phyloP scores from a whole-genome alignment of 352 stramenopile genomes.

The Phytophthora crassamura region DNA sequence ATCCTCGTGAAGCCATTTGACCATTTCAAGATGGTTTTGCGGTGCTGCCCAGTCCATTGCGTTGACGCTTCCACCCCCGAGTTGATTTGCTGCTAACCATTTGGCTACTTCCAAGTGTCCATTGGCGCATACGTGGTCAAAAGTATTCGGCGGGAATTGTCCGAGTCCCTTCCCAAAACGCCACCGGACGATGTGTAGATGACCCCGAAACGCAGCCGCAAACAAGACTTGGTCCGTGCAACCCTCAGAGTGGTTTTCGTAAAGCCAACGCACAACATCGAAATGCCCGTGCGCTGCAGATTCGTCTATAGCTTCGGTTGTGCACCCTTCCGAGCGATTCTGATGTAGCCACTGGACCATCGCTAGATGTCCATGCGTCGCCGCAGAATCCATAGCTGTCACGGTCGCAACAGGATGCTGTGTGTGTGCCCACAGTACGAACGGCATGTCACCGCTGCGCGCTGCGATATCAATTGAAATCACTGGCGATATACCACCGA shows the following conservation, averaged over 20 bases:
- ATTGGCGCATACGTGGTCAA: conserved; percentile 4
- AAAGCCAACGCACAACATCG: neutral
- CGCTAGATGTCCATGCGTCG: neutral
- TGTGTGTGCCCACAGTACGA: neutral
- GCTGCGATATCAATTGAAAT: neutral
- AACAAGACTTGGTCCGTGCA: conserved; percentile 3
- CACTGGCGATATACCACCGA: neutral
- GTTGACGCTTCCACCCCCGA: neutral
- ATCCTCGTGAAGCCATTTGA: neutral
- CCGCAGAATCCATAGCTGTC: neutral
- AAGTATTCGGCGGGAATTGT: conserved; percentile 1
- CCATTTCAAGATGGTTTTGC: neutral
- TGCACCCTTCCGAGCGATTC: neutral
- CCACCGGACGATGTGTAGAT: neutral
- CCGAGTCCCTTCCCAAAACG: neutral
- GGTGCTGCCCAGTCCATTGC: neutral
- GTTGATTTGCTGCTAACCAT: neutral
- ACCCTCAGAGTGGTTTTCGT: conserved; percentile 1
- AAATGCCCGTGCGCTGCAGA: neutral
- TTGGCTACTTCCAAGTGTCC: neutral
- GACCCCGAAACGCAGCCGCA: neutral
- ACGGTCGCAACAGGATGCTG: neutral
- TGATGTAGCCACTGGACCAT: neutral
- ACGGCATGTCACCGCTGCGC: neutral
- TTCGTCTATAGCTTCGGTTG: conserved; percentile 2